Base-by-base conservation (phyloP, 2,329 filamentous ascomycete species). In the Boeremia exigua region DNA sequence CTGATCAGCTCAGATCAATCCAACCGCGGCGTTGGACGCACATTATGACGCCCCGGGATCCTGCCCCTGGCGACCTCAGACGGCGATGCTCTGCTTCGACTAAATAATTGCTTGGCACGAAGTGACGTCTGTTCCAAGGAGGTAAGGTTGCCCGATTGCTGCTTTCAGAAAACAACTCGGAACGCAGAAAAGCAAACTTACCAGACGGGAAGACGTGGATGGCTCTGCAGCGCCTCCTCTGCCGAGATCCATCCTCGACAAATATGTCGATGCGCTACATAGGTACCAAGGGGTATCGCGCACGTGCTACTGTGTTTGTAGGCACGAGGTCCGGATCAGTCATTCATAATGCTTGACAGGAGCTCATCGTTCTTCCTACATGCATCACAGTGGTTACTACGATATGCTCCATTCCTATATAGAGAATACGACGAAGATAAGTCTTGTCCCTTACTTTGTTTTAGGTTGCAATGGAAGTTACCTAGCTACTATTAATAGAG, bases 11-110 rank as follows among this genome's bases (percentile, higher is more conserved):
- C 62, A 54, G 63, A 59, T 65, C 50, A 51, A 62, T 65, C 61
- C 51, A 64, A 66, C 70, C 69, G 66, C 59, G 63, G 66, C 50
- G 48, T 58, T 63, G 70, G 70, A 67, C 63, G 60, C 51, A 47
- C 53, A 57, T 69, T 68, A 71, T 56, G 47, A 62, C 64, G 52
- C 28, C 65, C 63, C 46, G 38, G 63, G 62, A 34, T 4, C 6
- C 40, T 37, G 44, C 54, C 54, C 63, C 59, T 61, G 51, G 55
- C 27, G 29, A 44, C 34, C 51, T 56, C 43, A 29, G 48, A 27
- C 30, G 44, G 36, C 40, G 51, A 15, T 19, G 12, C 19, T 38
- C 37, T 59, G 56, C 38, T 23, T 46, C 32, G n/a, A 36, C 37
- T 28, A 17, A 15, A 34, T n/a, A 34, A 27, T 33, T 19, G 38